Base-by-base conservation (phyloP, 805 yeast genomes). In the Kuraishia borneana region DNA sequence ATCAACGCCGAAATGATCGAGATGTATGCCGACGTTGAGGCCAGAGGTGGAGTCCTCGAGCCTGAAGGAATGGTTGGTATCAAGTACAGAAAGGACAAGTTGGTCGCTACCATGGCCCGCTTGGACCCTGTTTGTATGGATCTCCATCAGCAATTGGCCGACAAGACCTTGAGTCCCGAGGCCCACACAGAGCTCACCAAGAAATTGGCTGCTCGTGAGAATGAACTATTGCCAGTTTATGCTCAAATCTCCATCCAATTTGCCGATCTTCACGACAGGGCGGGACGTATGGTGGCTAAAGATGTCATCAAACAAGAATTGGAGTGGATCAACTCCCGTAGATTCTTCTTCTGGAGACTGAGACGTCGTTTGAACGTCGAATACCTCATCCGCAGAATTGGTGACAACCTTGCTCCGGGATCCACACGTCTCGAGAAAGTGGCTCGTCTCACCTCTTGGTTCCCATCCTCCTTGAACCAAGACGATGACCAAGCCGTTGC, bases 41-140 rank as follows among this genome's bases (percentile, higher is more conserved):
- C 97, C 8, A 76, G 99, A 58, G 98, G 87, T 27, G 97, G 98
- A 76, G 96, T 92, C 39, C 69, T 94, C 55, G 98, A 92, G 64
- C 97, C 98, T 34, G 96, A 89, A 55, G 98, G 97, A 59, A 85
- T 92, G 88, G 98, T 94, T 52, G 96, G 97, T 57, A 85, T 92
- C 63, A 92, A 92, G 64, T 92, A 82, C 72, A 81, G 96, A 62
- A 82, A 94, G 50, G 96, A 87, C 56, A 88, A 87, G 63, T 67
- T 94, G 45, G 61, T 87, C 41, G 73, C 75, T n/a, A 85, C 95
- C 33, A 94, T 92, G 94, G 72, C 73, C 42, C 78, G 98, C 61
- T 68, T 92, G 43, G 99, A 92, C 55, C 61, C 71, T 17, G 69
- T 69, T 32, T 89, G 85, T 59, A 75, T 73, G 39, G 74, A 68